These are phyloP conservation scores for Phaseolus coccineus DNA, from an alignment of 331 rosid genomes.

Conservation along the genomic window DNA sequence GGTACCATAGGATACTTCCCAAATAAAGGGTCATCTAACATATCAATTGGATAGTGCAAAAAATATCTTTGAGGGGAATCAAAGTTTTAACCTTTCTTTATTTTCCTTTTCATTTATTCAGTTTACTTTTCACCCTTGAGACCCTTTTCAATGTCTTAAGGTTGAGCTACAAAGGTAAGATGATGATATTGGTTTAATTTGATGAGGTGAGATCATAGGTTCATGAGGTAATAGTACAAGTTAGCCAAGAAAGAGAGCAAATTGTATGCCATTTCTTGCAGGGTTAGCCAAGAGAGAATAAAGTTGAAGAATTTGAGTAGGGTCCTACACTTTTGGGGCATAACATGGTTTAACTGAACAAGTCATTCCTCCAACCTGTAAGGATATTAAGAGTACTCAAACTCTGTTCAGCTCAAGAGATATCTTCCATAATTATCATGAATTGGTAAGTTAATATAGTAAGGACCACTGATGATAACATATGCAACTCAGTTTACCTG, in stretches of 20 bases:
- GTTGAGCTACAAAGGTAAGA: neutral
- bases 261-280: neutral
- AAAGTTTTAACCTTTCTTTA: neutral
- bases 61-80: neutral
- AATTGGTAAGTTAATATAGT: constrained; percentile 30
- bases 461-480: constrained; percentile 40
- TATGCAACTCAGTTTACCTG: constrained; percentile 52
- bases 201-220: constrained; percentile 21
- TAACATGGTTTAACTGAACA: constrained; percentile 40
- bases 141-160: neutral
- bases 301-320: constrained; percentile 34
- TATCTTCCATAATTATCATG: constrained; percentile 33
- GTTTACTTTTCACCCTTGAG: neutral
- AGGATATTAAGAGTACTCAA: constrained; percentile 35
- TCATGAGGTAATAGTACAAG: neutral
- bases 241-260: neutral
- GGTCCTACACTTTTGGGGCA: constrained; percentile 36
- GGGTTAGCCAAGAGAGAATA: constrained; percentile 35
- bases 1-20: neutral
- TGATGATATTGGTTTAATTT: neutral
- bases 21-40: neutral
- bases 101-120: constrained; percentile 15
- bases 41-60: neutral
- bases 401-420: neutral
- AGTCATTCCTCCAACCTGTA: constrained; percentile 47